Conservation (phyloP, 768 basidiomycete genomes). For the Lepiota venenata region DNA sequence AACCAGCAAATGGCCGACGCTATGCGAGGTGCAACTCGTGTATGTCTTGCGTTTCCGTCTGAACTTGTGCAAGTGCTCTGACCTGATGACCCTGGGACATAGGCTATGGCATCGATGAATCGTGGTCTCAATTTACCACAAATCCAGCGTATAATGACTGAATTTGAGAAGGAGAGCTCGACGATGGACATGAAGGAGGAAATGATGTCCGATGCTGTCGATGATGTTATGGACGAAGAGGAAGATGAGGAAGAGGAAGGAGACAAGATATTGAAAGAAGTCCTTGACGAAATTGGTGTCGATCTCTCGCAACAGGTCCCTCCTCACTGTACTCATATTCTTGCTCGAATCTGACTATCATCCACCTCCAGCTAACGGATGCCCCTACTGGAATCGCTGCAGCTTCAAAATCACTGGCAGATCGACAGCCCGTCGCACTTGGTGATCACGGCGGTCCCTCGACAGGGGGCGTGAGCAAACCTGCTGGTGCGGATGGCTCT, state of each 20-base stretch:
- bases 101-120: slow-evolving; percentile 99
- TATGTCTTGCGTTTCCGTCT: slow-evolving; percentile 27
- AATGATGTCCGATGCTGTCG: slow-evolving; percentile 99
- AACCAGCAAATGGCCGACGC: slow-evolving; percentile 99
- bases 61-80: not conserved
- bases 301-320: slow-evolving; percentile 79
- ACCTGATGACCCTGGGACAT: slow-evolving; percentile 11
- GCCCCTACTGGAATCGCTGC: slow-evolving; percentile 72
- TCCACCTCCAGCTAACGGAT: slow-evolving; percentile 65
- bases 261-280: slow-evolving; percentile 93
- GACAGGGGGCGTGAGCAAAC: slow-evolving; percentile 26
- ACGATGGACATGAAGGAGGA: slow-evolving; percentile 99
- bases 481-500: slow-evolving; percentile 31
- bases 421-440: slow-evolving; percentile 79
- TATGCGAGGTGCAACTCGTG: slow-evolving; percentile 96
- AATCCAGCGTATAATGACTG: slow-evolving; percentile 95
- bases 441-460: slow-evolving; percentile 56
- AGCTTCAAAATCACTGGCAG: slow-evolving; percentile 54
- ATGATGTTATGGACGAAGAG: slow-evolving; percentile 96
- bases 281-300: slow-evolving; percentile 96
- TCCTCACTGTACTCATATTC: not conserved
- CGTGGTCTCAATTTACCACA: slow-evolving; percentile 91
- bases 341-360: not conserved
- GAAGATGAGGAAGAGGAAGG: slow-evolving; percentile 97
- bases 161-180: slow-evolving; percentile 95